Evolutionary conservation across 192 early-diverging fungal genomes (phyloP).

Genomic region (Rhizophagus clarus): DNA sequence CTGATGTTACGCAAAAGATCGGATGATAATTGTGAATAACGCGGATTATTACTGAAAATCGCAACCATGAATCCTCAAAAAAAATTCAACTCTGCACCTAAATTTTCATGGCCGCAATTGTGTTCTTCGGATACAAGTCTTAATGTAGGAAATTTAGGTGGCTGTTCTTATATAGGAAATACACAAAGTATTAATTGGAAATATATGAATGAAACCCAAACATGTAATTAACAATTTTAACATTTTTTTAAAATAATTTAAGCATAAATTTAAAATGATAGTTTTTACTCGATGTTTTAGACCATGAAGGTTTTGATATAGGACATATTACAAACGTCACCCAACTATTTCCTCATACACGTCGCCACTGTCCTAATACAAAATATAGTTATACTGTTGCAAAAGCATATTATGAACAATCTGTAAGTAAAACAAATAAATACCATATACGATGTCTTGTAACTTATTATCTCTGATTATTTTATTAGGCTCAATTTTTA

Average conservation of each 20-base stretch:
- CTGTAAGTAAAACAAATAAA: not conserved
- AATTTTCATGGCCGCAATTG: not conserved
- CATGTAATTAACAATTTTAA: not conserved
- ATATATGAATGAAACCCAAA: not conserved
- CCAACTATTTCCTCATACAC: conserved; percentile 26
- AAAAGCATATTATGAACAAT: not conserved
- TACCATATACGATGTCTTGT: too few relatives aligned
- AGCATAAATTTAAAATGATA: not conserved
- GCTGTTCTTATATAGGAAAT: not conserved
- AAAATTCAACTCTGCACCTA: not conserved
- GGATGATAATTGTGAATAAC: too few relatives aligned
- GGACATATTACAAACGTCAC: not conserved
- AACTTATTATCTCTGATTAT: not conserved
- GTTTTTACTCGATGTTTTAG: not conserved
- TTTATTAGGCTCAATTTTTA: conserved; percentile 10
- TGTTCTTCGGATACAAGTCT: not conserved
- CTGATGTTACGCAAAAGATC: too few relatives aligned
- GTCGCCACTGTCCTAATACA: not conserved
- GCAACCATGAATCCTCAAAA: not conserved
- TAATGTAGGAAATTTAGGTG: not conserved
- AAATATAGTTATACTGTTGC: not conserved
- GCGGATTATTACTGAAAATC: too few relatives aligned
- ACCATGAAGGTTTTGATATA: not conserved
- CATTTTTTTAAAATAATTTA: not conserved
- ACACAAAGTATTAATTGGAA: not conserved